These are phyloP conservation scores for Gymnopus androsaceus DNA, from an alignment of 1,284 basidiomycete genomes.

Conservation along the genomic window DNA sequence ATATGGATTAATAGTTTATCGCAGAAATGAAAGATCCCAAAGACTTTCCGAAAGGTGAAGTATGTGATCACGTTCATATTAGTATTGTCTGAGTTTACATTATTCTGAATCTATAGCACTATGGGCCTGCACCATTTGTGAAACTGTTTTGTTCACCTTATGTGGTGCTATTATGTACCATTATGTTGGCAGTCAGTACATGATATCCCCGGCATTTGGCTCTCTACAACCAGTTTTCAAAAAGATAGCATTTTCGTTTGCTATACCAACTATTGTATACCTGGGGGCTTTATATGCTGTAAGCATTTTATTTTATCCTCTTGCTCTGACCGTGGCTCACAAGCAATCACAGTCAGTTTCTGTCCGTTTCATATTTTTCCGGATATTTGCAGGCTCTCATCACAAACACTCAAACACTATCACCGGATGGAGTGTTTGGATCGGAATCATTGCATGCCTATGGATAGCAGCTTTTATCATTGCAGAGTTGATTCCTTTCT, in stretches of 20 bases:
- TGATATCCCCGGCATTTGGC: constrained; percentile 52
- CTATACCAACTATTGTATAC: constrained; percentile 54
- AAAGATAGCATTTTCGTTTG: constrained; percentile 50
- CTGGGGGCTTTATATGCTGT: constrained; percentile 47
- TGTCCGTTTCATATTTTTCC: constrained; percentile 53
- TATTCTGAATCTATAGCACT: no score
- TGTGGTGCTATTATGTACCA: constrained; percentile 64
- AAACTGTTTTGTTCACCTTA: constrained; percentile 61
- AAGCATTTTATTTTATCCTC: constrained; percentile 10
- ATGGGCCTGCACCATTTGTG: constrained; percentile 48
- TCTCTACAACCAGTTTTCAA: constrained; percentile 42
- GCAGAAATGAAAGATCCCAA: constrained; percentile 59
- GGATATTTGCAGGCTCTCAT: constrained; percentile 46
- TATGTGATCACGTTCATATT: no score
- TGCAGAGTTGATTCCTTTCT: constrained; percentile 51
- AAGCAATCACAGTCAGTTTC: constrained; percentile 44
- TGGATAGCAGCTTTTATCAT: constrained; percentile 66
- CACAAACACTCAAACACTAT: constrained; percentile 57
- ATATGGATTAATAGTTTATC: constrained; percentile 41
- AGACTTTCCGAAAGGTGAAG: constrained; percentile 62
- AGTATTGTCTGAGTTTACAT: no score
- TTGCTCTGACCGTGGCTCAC: no score
- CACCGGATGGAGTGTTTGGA: constrained; percentile 61
- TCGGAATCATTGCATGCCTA: constrained; percentile 50
- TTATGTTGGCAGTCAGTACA: constrained; percentile 51